Conservation (phyloP, 108 stramenopile species). For the Tribonema minus region DNA sequence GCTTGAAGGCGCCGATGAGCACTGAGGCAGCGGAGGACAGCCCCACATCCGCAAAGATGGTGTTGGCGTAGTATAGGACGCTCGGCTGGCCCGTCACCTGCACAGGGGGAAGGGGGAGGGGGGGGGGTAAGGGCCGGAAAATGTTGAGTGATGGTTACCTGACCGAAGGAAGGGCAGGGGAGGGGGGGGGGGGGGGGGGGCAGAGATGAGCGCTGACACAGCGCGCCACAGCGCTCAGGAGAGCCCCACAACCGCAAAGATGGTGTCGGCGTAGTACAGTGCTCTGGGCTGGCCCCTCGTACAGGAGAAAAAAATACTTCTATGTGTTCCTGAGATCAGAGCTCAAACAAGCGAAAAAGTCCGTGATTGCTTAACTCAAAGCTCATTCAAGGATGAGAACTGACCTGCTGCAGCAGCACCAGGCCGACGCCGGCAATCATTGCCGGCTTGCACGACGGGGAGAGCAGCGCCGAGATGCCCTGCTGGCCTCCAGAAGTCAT, state of each 20-base stretch:
- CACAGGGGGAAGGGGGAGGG: too few relatives aligned
- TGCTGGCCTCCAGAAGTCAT: too few relatives aligned
- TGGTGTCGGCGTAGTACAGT: constrained; percentile 63
- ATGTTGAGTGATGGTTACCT: too few relatives aligned
- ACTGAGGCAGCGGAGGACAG: constrained; percentile 58
- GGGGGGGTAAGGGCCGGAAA: too few relatives aligned
- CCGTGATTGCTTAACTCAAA: too few relatives aligned
- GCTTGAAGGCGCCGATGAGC: constrained; percentile 65
- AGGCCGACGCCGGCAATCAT: constrained; percentile 61
- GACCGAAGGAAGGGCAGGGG: too few relatives aligned
- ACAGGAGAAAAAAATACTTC: too few relatives aligned
- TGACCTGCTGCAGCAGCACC: constrained; percentile 63
- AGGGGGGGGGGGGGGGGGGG: too few relatives aligned
- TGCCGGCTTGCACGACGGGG: constrained; percentile 40
- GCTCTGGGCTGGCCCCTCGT: constrained; percentile 72
- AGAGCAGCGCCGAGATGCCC: too few relatives aligned
- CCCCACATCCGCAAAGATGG: constrained; percentile 67
- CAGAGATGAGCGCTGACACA: constrained; percentile 57
- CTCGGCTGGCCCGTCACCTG: constrained; percentile 70
- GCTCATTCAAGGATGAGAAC: too few relatives aligned
- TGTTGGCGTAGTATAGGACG: constrained; percentile 65
- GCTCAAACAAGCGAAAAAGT: neutral
- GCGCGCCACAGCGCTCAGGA: too few relatives aligned
- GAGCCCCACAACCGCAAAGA: constrained; percentile 68
- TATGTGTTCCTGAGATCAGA: too few relatives aligned